phyloP scores from a whole-genome alignment of 345 rosid species.

The Eucalyptus polybractea region DNA sequence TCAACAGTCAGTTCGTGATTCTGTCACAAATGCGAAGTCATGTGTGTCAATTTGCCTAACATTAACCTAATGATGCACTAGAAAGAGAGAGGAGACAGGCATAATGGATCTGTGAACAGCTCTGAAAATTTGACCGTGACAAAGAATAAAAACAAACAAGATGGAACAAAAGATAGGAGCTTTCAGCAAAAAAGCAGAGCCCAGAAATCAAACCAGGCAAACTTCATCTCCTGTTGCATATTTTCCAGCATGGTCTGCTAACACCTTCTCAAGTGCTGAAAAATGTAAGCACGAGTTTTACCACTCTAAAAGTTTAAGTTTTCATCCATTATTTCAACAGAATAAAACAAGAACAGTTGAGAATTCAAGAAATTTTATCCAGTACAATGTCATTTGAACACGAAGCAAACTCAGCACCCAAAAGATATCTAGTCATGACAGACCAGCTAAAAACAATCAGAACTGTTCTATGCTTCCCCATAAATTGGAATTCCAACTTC shows the following conservation, averaged over 20 bases:
- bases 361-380: not conserved
- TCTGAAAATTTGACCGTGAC: not conserved
- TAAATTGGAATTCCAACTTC: not conserved
- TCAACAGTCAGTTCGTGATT: not conserved
- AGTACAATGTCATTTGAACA: not conserved
- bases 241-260: conserved; percentile 48
- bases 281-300: not conserved
- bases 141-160: not conserved
- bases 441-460: not conserved
- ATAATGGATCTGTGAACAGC: not conserved
- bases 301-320: not conserved
- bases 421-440: not conserved
- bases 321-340: not conserved
- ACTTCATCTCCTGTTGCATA: conserved; percentile 73
- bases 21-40: not conserved
- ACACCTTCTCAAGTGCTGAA: conserved; percentile 65
- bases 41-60: not conserved
- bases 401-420: not conserved
- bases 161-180: not conserved
- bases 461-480: not conserved
- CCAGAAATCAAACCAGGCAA: conserved; percentile 36
- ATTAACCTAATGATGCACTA: not conserved
- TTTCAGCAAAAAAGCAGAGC: not conserved
- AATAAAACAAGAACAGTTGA: not conserved
- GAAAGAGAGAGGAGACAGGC: not conserved